Evolutionary conservation across 2,329 filamentous ascomycete genomes (phyloP), one percentile per base, ranked within the genome.

Genomic region (Chaetomiaceae sp.): DNA sequence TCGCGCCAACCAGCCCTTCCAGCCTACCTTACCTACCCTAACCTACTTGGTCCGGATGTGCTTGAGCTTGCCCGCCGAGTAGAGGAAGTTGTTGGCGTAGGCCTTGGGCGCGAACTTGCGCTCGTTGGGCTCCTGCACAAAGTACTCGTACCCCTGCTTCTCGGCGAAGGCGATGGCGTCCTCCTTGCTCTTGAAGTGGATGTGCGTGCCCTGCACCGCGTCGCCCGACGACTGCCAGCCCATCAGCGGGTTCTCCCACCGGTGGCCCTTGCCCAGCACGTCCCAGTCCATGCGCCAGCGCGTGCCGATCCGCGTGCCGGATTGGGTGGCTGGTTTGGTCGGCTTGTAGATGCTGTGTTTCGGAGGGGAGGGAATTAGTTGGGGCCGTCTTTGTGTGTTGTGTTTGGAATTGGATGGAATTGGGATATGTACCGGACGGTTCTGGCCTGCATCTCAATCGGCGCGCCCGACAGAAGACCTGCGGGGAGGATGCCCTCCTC

Each of bases 201-300:
- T 72, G 67, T 90, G 82, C 43, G 90, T 95, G 65, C 90, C 92
- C 70, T 99, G 91, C 89, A 99, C 93, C 66, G 82, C 83, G 70
- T 99, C 93, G 50, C 80, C 92, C 16, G 90, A 95, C 20, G 92
- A 97, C 68, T 96, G 91, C 95, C 95, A 99, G 55, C 93, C 93
- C 82, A 99, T 99, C 68, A 99, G 73, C 41, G 87, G 89, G 73
- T 99, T 99, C 76, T 99, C 93, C 95, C 93, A 99, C 62, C 93
- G 82, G 72, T 96, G 89, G 55, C 93, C 93, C 75, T 95, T 96
- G 62, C 78, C 73, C 27, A 97, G 78, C 43, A 95, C 83, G 68
- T 99, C 93, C 93, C 93, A 99, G 70, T 99, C 93, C 90, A 99
- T 95, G 44, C 91, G 86, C 93, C 93, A 99, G 65, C 86, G 81